Evolutionary conservation across 169 alveolate species (phyloP), one percentile per base, ranked within the genome.

Genomic region (Plasmodium fragile): DNA sequence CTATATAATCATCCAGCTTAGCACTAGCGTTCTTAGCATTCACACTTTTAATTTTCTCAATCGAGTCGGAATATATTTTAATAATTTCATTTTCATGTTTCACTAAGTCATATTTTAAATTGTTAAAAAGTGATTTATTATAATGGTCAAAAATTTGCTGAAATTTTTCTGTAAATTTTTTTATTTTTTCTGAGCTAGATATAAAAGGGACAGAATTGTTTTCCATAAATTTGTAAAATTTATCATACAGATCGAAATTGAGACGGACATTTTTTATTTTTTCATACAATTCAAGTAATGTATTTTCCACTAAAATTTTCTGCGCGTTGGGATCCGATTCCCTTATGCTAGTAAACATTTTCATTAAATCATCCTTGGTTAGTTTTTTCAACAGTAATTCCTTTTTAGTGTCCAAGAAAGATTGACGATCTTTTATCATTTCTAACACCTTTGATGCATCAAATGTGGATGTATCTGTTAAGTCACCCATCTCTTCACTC

Each of bases 1-100:
- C 94, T 80, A 91, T 91, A 70, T 91, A 91, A 70, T 91, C 92
- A 65, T 71, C 53, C 55, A 91, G 55, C 43, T 91, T 91, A 41
- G 94, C 85, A 80, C 49, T 91, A 32, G 36, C 6, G 69, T 91
- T 91, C 39, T 80, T 79, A 43, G 18, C 36, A 13, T 28, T 13
- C 59, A 81, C 84, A 28, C 30, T 25, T 59, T 91, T 91, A 18
- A 91, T 91, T 73, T 71, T 91, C 25, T 79, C 72, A 22, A 75
- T 80, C 10, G 94, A 91, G 41, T 91, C 92, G 45, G 55, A 69
- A 81, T 91, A 91, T 70, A 91, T 80, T 91, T 80, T 81, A 13
- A 80, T 34, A 30, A 91, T 70, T 49, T 91, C 80, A 81, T 79
- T 81, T 49, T 81, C 94, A 80, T 91, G 92, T 65, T 91, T 91